Evolutionary conservation across 768 basidiomycete species (phyloP), one percentile per base, ranked within the genome.

Genomic region (Chlorophyllum brunneum): DNA sequence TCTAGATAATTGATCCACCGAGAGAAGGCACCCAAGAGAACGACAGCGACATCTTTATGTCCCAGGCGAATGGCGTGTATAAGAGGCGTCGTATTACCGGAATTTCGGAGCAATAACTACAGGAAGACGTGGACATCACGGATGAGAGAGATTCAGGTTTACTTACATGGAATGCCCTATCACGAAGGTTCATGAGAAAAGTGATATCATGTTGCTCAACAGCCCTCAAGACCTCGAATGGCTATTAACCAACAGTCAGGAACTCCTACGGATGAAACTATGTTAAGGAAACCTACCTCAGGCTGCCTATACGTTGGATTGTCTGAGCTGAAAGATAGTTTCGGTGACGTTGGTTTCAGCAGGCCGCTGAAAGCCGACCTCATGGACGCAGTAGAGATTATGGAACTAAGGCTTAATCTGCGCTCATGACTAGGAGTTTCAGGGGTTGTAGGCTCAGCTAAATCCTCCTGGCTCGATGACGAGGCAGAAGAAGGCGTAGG

Each of bases 11-110:
- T 98, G 49, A 98, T 82, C 74, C 85, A 95, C 18, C 94, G 82
- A 10, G 92, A 94, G 63, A 97, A 84, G 10, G 95, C 92, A 10
- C 95, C 95, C 11, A 97, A 66, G 2, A 98, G 74, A 4, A 95
- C 61, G 54, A 98, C 90, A 3, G 92, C 88, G 7, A 98, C 81
- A 46, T 97, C 93, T 54, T 80, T 74, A 58, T 92, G 85, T 23
- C 88, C 87, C 24, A 89, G 85, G 20, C 87, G 77, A 78, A 95
- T 92, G 0, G 93, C 92, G 63, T 98, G 92, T 5, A 97, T 79
- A 11, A 98, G 80, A 5, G 95, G 94, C 1, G 93, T 93, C 20
- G 85, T 83, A 34, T 88, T 86, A 2, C 91, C 92, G 31, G 84
- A 84, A 63, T 89, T 90, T 51, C 85, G 85, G n/a, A 95, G 72